A percentile compares a stretch with the other conserved stretches of the same genome.
These are phyloP conservation scores for Solanum lignicaule DNA, from an alignment of 257 asterid genomes.

Conservation along the genomic window DNA sequence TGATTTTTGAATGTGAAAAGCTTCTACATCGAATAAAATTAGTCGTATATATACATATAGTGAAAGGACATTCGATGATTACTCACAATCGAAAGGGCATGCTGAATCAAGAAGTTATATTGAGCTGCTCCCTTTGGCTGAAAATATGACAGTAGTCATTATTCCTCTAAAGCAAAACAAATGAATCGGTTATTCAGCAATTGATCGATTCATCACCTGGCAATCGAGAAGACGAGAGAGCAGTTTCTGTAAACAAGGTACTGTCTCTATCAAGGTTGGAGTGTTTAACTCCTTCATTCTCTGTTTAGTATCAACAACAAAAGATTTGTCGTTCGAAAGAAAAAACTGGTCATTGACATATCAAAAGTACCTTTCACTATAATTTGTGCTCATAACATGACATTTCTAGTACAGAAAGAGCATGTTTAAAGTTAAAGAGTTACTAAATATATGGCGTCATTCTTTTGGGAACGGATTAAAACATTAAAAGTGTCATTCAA, in stretches of 20 bases:
- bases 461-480: too few species aligned
- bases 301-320: conserved; percentile 15
- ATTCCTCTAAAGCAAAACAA: background rate
- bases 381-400: background rate
- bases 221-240: conserved; percentile 70
- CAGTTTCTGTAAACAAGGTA: conserved; percentile 61
- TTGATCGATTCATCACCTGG: conserved; percentile 29
- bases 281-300: conserved; percentile 48
- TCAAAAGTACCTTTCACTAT: conserved; percentile 17
- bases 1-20: background rate
- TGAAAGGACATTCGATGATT: background rate
- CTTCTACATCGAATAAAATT: conserved; percentile 5
- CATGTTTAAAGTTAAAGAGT: background rate
- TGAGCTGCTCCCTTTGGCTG: conserved; percentile 65
- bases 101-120: conserved; percentile 54
- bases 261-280: conserved; percentile 46
- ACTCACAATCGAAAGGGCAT: conserved; percentile 70
- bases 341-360: background rate
- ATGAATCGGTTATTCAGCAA: background rate
- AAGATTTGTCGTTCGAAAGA: background rate
- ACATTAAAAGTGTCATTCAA: too few species aligned
- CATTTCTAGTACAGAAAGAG: background rate
- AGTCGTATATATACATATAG: background rate
- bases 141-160: conserved; percentile 10
- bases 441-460: background rate